These are phyloP conservation scores for Leccinum holopus DNA, from an alignment of 1,284 basidiomycete genomes.

Conservation along the genomic window DNA sequence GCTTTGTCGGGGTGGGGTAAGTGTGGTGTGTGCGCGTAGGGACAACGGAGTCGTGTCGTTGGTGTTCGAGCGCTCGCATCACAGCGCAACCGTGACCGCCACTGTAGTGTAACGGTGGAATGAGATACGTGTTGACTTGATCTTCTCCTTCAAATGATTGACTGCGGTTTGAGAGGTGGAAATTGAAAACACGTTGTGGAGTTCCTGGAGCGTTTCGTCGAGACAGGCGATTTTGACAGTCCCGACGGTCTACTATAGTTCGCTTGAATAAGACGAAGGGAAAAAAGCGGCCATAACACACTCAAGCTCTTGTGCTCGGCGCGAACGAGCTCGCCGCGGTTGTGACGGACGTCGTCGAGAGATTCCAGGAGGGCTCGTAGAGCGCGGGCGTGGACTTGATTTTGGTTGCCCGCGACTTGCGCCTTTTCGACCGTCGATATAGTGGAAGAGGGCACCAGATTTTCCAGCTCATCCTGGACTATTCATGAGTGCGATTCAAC, in stretches of 20 bases:
- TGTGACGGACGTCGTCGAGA: conserved; percentile 70
- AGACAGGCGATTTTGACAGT: background rate
- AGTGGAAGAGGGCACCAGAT: conserved; percentile 66
- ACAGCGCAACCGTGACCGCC: no score
- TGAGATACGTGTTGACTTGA: background rate
- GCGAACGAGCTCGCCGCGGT: conserved; percentile 45
- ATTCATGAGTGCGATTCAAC: conserved; percentile 3
- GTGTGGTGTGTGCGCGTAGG: no score
- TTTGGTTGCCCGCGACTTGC: conserved; percentile 41
- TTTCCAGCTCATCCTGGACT: conserved; percentile 65
- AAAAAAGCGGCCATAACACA: background rate
- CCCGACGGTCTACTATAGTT: background rate
- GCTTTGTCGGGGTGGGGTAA: no score
- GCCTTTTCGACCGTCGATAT: conserved; percentile 36
- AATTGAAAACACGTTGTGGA: background rate
- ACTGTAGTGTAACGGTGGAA: no score
- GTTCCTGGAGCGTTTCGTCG: background rate
- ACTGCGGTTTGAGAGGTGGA: background rate
- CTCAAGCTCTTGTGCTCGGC: conserved; percentile 48
- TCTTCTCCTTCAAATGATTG: background rate
- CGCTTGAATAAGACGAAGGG: background rate
- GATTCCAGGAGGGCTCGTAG: conserved; percentile 79
- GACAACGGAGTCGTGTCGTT: no score
- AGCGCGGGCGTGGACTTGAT: conserved; percentile 65
- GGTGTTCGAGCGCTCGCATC: no score